Evolutionary conservation across 345 rosid species (phyloP), one percentile per base, ranked within the genome.

Genomic region (Luvunga scandens): DNA sequence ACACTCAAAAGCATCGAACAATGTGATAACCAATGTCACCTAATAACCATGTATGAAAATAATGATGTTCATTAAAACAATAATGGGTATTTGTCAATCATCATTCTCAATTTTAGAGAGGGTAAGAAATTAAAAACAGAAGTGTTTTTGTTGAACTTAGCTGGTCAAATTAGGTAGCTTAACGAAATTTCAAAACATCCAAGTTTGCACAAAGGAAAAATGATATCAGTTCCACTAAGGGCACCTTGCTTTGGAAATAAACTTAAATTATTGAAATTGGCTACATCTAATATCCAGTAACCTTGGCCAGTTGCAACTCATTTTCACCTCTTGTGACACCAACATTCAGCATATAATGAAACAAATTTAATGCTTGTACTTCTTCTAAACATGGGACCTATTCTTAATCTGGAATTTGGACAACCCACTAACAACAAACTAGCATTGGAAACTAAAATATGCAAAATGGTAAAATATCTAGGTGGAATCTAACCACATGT

Each of bases 1-100:
- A 30, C 27, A 28, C 12, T 59, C n/a, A 63, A 75, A 77, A 68
- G 63, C 59, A 66, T 45, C 34, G 7, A 75, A 73, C 30, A 75
- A 53, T 56, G 69, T 30, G 36, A 36, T 24, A 28, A 69, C 34
- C 9, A 27, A 5, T 34, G 13, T 36, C 69, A 42, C 31, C 59
- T 28, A 48, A 75, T n/a, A 64, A 19, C 33, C 42, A 19, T 9
- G 63, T 65, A n/a, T 19, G 45, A 66, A 66, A 67, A 57, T 65
- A 55, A 28, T 34, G 62, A 34, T 59, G 48, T 77, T 65, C 24
- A 69, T 34, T 65, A 34, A 30, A 72, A 66, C 55, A 16, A 4
- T 22, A 25, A 16, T 22, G 30, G 65, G 39, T 24, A 39, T 62
- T 74, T 42, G 19, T 57, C 28, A 31, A 65, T 16, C 62, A 18